phyloP scores from a whole-genome alignment of 352 stramenopile species.

The Pythium grandisporangium region DNA sequence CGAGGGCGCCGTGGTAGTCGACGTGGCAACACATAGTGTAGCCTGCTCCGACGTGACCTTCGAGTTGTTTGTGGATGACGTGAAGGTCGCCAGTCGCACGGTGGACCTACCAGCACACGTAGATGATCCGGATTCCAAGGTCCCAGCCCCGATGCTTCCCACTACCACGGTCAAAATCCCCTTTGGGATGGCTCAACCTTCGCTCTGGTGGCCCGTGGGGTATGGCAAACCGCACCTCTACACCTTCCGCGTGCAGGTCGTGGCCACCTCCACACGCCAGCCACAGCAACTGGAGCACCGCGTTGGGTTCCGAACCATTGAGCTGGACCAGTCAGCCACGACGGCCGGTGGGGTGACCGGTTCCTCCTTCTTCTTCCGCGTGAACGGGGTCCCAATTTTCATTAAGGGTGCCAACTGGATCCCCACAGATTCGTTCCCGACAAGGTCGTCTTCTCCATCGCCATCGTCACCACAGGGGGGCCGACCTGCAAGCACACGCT shows the following conservation, averaged over 20 bases:
- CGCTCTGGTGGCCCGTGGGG: slow-evolving; percentile 63
- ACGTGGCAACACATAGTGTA: slow-evolving; percentile 14
- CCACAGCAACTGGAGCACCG: slow-evolving; percentile 13
- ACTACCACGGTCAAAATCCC: slow-evolving; percentile 1
- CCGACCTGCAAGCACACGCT: slow-evolving; percentile 19
- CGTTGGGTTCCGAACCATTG: slow-evolving; percentile 46
- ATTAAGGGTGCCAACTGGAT: slow-evolving; percentile 80
- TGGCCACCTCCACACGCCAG: neutral
- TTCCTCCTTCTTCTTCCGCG: slow-evolving; percentile 65
- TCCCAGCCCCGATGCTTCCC: neutral
- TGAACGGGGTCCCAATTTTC: slow-evolving; percentile 61
- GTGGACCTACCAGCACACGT: neutral
- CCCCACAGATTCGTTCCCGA: slow-evolving; percentile 67
- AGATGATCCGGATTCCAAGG: neutral
- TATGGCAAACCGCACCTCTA: slow-evolving; percentile 63
- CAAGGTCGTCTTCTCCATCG: slow-evolving; percentile 30
- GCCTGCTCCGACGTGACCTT: slow-evolving; percentile 33
- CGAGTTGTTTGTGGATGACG: slow-evolving; percentile 31
- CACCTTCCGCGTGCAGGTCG: slow-evolving; percentile 25
- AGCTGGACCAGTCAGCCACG: slow-evolving; percentile 47
- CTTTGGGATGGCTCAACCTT: slow-evolving; percentile 16
- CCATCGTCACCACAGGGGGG: too few relatives aligned
- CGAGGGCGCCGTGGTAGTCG: slow-evolving; percentile 25
- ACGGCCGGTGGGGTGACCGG: slow-evolving; percentile 27
- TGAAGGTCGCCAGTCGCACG: neutral